Evolutionary conservation across 176 grass and related monocot genomes (phyloP), one percentile per base, ranked within the genome.

Genomic region (Musa itinerans): DNA sequence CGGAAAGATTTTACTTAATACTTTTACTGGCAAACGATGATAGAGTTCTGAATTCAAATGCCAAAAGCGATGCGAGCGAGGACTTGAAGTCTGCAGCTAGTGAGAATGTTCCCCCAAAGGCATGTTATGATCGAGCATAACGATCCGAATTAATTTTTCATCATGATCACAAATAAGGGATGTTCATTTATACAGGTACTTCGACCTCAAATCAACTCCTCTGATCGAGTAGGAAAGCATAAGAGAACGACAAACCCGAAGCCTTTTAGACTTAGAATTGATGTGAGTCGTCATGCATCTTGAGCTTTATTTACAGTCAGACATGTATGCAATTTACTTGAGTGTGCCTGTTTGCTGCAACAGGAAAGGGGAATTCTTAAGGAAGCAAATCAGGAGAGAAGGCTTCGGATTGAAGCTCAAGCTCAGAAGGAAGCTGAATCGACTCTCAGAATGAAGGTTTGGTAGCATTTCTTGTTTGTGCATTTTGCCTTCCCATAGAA

Each of bases 251-350:
- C 95, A 9, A 89, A 92, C 63, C 95, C 89, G 12, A 92, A 77
- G 78, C 95, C 95, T 82, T 99, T 99, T 71, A 83, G 88, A 70
- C 73, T 99, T 11, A 89, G 95, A 85, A 93, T 91, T 26, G 95
- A 88, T 65, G 95, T 99, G 80, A 87, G 95, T 86, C 20, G 22
- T 69, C 50, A 57, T 63, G 16, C 20, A 29, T 19, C 20, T 56
- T 69, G 8, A 21, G 43, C 19, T 68, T 29, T 54, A 75, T 24
- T 26, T 26, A 2, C 25, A 23, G 23, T 23, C 23, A 23, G 23
- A 23, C 0, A 23, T 23, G 23, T 23, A 63, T 77, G 53, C 25
- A 68, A 26, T 27, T 16, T 57, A 54, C 2, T 8, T 74, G 27
- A 52, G 65, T 57, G 68, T 69, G 16, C 12, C 56, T 69, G 57